These are phyloP conservation scores for Glycine tomentella DNA, from an alignment of 306 rosid genomes.

Conservation along the genomic window DNA sequence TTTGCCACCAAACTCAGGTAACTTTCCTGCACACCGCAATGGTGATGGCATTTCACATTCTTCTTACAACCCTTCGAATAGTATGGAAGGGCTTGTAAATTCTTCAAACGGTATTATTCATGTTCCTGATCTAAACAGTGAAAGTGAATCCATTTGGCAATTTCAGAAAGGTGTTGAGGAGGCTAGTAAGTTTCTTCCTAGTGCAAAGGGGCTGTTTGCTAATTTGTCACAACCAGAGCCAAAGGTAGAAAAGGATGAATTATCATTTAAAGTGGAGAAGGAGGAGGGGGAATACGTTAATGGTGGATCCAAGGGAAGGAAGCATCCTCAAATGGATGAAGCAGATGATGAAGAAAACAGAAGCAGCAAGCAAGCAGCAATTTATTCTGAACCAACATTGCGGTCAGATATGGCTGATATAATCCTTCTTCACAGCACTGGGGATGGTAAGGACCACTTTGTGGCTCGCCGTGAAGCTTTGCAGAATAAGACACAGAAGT, in stretches of 20 bases:
- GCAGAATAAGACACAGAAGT: not conserved
- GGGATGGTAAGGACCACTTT: not conserved
- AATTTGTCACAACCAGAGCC: not conserved
- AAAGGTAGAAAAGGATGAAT: not conserved
- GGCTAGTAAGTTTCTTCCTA: constrained; percentile 16
- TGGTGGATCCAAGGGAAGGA: constrained; percentile 17
- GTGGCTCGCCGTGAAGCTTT: constrained; percentile 2
- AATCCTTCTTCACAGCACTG: constrained; percentile 8
- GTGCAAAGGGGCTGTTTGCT: not conserved
- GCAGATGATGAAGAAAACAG: not conserved
- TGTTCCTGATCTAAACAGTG: constrained; percentile 1
- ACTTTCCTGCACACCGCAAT: not conserved
- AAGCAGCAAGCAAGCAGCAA: not conserved
- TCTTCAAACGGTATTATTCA: not conserved
- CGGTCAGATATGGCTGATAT: constrained; percentile 18
- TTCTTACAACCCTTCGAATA: not conserved
- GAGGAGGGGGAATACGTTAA: not conserved
- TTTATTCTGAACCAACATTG: constrained; percentile 10
- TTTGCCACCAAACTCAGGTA: not conserved
- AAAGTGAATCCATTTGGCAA: constrained; percentile 6
- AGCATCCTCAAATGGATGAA: not conserved
- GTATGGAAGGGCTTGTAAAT: not conserved
- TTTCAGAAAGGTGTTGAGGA: constrained; percentile 12
- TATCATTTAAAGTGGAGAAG: not conserved
- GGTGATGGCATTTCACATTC: not conserved